These are phyloP conservation scores for Skeletonema marinoi DNA, from an alignment of 108 stramenopile genomes.

Conservation along the genomic window DNA sequence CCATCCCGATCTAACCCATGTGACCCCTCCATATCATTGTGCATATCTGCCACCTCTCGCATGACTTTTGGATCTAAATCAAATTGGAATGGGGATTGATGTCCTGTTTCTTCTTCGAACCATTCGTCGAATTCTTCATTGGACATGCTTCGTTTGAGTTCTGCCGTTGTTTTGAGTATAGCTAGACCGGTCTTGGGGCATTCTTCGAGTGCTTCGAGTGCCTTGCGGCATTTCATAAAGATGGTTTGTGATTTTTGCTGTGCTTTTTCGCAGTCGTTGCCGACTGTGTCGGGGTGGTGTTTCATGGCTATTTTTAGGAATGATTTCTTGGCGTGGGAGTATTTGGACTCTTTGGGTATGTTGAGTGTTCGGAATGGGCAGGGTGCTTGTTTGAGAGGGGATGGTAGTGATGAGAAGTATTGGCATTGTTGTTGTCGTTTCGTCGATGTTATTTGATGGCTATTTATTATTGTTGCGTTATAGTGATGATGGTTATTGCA, in stretches of 20 bases:
- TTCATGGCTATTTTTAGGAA: slow-evolving; percentile 86
- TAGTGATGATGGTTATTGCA: not conserved
- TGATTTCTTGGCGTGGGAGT: slow-evolving; percentile 72
- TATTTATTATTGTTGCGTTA: not conserved
- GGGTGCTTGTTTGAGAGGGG: slow-evolving; percentile 5
- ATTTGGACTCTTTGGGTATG: slow-evolving; percentile 52
- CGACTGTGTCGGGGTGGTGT: slow-evolving; percentile 79
- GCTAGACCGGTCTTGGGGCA: slow-evolving; percentile 56
- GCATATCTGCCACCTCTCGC: slow-evolving; percentile 85
- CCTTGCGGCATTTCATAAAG: slow-evolving; percentile 70
- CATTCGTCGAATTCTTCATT: slow-evolving; percentile 71
- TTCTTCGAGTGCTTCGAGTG: slow-evolving; percentile 75
- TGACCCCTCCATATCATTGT: slow-evolving; percentile 50
- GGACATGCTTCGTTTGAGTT: slow-evolving; percentile 29
- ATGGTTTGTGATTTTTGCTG: slow-evolving; percentile 52
- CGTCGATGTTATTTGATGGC: not conserved
- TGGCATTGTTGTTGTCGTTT: not conserved
- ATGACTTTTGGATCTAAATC: slow-evolving; percentile 80
- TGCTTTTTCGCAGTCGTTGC: slow-evolving; percentile 17
- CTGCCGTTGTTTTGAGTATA: slow-evolving; percentile 45
- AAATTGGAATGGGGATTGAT: slow-evolving; percentile 66
- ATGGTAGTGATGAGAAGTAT: not conserved
- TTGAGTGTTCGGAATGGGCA: slow-evolving; percentile 64
- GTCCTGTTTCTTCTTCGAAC: slow-evolving; percentile 82
- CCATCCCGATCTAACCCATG: slow-evolving; percentile 83